Evolutionary conservation across 192 early-diverging fungal genomes (phyloP), one percentile per base, ranked within the genome.

Genomic region (Umbelopsis ramanniana): DNA sequence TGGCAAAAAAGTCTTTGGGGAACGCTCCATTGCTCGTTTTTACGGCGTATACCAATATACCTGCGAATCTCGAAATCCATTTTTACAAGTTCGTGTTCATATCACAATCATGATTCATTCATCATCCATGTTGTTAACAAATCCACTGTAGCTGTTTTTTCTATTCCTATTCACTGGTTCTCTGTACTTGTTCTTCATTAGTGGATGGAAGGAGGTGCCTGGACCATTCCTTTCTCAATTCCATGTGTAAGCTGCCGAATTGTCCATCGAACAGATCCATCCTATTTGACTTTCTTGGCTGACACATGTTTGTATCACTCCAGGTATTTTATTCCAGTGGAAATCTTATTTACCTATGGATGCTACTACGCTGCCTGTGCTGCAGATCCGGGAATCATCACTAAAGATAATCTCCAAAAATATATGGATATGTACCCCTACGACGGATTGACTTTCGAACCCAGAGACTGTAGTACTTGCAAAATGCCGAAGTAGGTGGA

Each of bases 401-500:
- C 81, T 22, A 60, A 70, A 6, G 69, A 81, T 2, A 87, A 87
- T 54, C 72, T 81, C 3, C 48, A 79, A 40, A 68, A 66, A 11
- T 77, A 81, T 43, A 45, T 85, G 52, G 77, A 83, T 2, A 46
- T 76, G 15, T 87, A 81, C 46, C 70, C 74, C 0, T 84, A 85
- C 46, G 86, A 87, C 67, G 68, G 73, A 11, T 54, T 87, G n/a
- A 33, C 84, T 9, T 87, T 81, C 48, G 69, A 80, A 55, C 81
- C 86, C 52, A 87, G 81, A 68, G 66, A 68, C n/a, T 87, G 86
- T 66, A 72, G 66, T 15, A 87, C 84, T n/a, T 87, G 86, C 63
- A 68, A 76, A 29, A 74, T 85, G 22, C 74, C 50, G 82, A 87
- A 87, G 85, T 86, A 82, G 71, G 73, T 35, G 19, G 14, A 22